Evolutionary conservation across 1,139 yeast species (phyloP).

Genomic region (Arxiozyma slooffiae): DNA sequence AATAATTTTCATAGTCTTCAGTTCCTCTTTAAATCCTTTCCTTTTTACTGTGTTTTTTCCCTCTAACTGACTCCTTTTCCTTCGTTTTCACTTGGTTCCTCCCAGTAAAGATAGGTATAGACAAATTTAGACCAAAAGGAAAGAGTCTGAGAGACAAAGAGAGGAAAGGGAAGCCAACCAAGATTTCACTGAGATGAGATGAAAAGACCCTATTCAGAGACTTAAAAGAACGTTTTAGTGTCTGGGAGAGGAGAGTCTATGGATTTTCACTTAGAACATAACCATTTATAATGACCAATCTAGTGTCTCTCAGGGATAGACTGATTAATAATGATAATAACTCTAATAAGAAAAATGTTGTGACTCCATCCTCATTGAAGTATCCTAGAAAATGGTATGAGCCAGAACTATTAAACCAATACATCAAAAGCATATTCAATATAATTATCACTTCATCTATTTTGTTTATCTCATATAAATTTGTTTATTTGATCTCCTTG

Average conservation of each 20-base stretch:
- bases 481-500: conserved; percentile 39
- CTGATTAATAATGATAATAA: not conserved
- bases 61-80: not conserved
- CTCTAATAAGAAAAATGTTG: not conserved
- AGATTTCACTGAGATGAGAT: too few relatives aligned
- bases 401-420: conserved; percentile 22
- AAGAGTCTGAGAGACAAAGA: too few relatives aligned
- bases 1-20: not conserved
- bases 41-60: too few relatives aligned
- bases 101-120: too few relatives aligned
- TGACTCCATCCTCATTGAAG: not conserved
- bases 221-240: too few relatives aligned
- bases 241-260: not conserved
- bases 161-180: not conserved
- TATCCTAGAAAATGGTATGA: not conserved
- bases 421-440: conserved; percentile 46
- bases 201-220: too few relatives aligned
- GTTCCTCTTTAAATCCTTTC: not conserved
- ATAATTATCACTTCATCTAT: conserved; percentile 37
- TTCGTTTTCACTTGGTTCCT: not conserved
- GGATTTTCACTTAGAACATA: not conserved
- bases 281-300: not conserved
- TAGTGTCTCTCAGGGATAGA: not conserved
- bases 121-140: too few relatives aligned
- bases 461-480: conserved; percentile 36